Base-by-base conservation (phyloP, 371 early-diverging fungal genomes). In the Coemansia sp. region DNA sequence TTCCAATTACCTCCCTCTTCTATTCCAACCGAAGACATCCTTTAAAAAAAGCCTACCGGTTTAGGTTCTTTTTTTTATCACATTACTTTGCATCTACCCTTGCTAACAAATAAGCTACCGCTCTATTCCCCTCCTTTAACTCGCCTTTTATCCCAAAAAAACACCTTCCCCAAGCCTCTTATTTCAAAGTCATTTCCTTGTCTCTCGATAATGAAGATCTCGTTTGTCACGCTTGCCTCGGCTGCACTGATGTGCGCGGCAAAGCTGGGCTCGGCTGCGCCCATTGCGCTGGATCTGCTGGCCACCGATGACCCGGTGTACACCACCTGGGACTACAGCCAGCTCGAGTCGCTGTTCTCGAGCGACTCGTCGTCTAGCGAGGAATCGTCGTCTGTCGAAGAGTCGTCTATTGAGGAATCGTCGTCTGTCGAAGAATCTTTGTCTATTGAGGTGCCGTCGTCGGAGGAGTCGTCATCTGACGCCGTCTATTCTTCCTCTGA, bases 261-360 rank as follows among this genome's bases (percentile, higher is more conserved):
- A 0, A 24, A 38, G 33, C 5, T 39, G 9, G 18, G 8, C 14
- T 31, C 42, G 4, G 37, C 53, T 16, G 53, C 38, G 16, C 53
- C 53, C 1, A 9, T 52, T 34, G 37, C 53, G 1, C 53, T n/a
- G 11, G 53, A 34, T 10, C 16, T 16, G 9, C 8, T 16, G 16
- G 4, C 9, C 9, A n/a, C 52, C 36, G 36, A 52, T 6, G 2
- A 14, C 6, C 16, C 14, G 0, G 34, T 40, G 0, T 67, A 39
- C 49, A 33, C 67, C 12, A 62, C 67, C 5, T 60, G 60, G 66
- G 50, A 54, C 5, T 49, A 60, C n/a, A 18, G 34, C 16, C 33
- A 60, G 36, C 39, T 66, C 12, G 60, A 50, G 3, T 54, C 60
- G 5, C 24, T 66, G 33, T 48, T 66, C 16, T 18, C 46, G 43